Evolutionary conservation across 768 basidiomycete species (phyloP), one percentile per base, ranked within the genome.

Genomic region (Phaffia tasmanica): DNA sequence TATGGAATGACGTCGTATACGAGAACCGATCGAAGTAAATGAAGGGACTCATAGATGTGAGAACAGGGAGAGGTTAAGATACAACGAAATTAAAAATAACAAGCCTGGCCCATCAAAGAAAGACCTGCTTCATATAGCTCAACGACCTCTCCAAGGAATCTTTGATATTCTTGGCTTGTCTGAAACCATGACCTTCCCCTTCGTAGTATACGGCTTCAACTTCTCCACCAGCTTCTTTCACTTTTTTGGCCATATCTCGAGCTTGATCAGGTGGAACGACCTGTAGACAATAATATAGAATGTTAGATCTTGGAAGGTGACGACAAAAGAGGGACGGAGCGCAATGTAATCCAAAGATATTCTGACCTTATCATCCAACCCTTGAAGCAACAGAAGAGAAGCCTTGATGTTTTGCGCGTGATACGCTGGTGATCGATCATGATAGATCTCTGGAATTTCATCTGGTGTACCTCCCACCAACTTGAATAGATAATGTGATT

Each of bases 181-280:
- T 58, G 66, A 72, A 72, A 0, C 85, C 84, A 72, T 85, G 84
- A 1, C 84, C 84, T 75, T 86, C 85, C 23, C 84, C 85, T 18
- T 80, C 76, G 73, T 85, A 86, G 0, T 83, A 70, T 68, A 83
- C 79, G 69, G 84, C 83, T 71, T 86, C 82, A 25, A 84, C 81
- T 15, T 78, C 72, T 0, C 84, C 84, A 2, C 80, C 80, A 0
- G 78, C 77, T 60, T 78, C 76, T 62, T 79, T 76, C 69, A 86
- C 81, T 64, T 75, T 79, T 18, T 83, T 77, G 49, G 83, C 81
- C 59, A 87, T 85, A 16, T 73, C 73, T 27, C 54, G 62, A 0
- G 86, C 81, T 72, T 89, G 87, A 21, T 78, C 80, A 3, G 84
- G 85, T 0, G 83, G 86, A 0, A 89, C 88, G 42, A 87, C 80